Percentiles rank a stretch among this genome's conserved stretches.
These are phyloP conservation scores for Cicer cuneatum DNA, from an alignment of 306 rosid genomes.

Conservation along the genomic window DNA sequence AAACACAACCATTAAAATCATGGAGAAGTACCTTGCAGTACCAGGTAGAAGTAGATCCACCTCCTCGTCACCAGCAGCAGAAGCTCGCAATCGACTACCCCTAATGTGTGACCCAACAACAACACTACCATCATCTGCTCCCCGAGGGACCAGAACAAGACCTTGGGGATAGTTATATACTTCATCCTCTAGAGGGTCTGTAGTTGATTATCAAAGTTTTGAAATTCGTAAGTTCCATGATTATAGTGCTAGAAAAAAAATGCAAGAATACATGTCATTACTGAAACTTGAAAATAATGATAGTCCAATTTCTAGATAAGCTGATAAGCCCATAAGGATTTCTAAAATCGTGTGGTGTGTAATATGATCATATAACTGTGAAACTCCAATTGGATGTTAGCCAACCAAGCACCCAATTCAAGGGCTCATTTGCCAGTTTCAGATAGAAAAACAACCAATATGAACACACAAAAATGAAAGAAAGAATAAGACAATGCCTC, in stretches of 20 bases:
- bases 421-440: neutral
- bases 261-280: conserved; percentile 12
- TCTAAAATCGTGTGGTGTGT: neutral
- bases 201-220: conserved; percentile 41
- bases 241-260: conserved; percentile 37
- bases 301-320: neutral
- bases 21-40: conserved; percentile 83
- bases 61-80: conserved; percentile 94
- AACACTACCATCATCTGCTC: conserved; percentile 68
- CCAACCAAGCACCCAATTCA: neutral
- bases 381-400: neutral
- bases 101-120: conserved; percentile 91
- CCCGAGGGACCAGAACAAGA: conserved; percentile 93
- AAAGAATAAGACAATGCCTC: neutral
- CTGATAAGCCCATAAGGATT: conserved; percentile 7
- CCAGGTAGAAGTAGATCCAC: conserved; percentile 98
- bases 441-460: neutral
- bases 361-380: neutral
- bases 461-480: neutral
- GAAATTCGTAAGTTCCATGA: conserved; percentile 39
- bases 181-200: conserved; percentile 92
- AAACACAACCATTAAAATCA: neutral
- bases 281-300: conserved; percentile 30
- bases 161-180: conserved; percentile 83
- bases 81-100: conserved; percentile 96